Base-by-base conservation (phyloP, 129 eudicot genomes). In the Artemisia argyi region DNA sequence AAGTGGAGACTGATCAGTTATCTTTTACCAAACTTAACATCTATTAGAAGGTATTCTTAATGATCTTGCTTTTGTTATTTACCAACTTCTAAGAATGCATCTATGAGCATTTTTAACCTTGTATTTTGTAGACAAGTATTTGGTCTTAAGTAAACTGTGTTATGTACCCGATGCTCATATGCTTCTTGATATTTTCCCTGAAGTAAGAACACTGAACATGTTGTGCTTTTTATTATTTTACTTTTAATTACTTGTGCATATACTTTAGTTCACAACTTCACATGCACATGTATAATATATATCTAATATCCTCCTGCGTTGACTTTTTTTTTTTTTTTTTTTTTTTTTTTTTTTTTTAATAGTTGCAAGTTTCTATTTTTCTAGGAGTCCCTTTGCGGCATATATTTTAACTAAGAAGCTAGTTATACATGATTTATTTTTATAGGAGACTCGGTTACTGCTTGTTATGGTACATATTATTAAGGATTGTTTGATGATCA, bases 1-100 rank as follows among this genome's bases (percentile, higher is more conserved):
- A 17, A 90, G 96, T 68, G 96, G 96, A 57, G 96, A 90, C 58
- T 87, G 78, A 86, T 54, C 14, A 46, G 9, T 39, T 39, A 39
- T 39, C 17, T 49, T 16, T 1, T 64, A 20, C 18, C 64, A 54
- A 52, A 44, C 17, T 14, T 64, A 61, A 26, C 52, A 30, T 58
- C 10, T 30, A n/a, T 59, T 44, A 47, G 39, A 10, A 57, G 39
- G 17, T 65, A 48, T 39, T 52, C 7, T 4, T 68, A 19, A 24
- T 42, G 51, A 12, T 56, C 55, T 61, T 62, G 42, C 63, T 18
- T 61, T 70, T 69, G 48, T 26, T 69, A 62, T 54, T 24, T 47
- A 61, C 73, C 56, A 76, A 67, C 12, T 7, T 39, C 46, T 39
- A 39, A 39, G 46, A 39, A 7, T 39, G 46, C 46, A 39, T 39